A percentile compares a stretch with the other conserved stretches of the same genome.
Evolutionary conservation across 2,329 filamentous ascomycete genomes (phyloP).

Genomic region (Fusarium torulosum): DNA sequence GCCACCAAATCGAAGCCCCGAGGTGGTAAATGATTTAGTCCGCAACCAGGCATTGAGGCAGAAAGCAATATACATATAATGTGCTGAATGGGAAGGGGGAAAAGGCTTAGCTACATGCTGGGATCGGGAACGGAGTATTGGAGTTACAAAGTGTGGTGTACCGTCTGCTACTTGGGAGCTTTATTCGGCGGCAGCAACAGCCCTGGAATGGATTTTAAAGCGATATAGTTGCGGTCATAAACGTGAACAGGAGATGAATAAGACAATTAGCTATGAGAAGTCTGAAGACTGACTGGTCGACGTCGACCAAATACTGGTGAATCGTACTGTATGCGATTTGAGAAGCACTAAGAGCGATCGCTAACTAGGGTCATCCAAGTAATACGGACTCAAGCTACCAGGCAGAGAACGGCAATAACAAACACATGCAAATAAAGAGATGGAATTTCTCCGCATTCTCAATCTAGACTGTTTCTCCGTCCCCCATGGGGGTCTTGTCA

Average conservation of each 20-base stretch:
- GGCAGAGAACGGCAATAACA: background rate
- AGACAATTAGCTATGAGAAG: background rate
- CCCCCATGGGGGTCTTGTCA: slow-evolving; percentile 16
- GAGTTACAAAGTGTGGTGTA: slow-evolving; percentile 32
- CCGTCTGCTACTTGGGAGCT: slow-evolving; percentile 1
- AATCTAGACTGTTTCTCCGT: slow-evolving; percentile 19
- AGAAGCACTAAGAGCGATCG: background rate
- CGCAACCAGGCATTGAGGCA: background rate
- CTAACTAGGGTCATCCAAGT: background rate
- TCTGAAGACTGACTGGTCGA: background rate
- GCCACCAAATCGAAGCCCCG: slow-evolving; percentile 89
- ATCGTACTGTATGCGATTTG: background rate
- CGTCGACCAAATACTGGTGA: background rate
- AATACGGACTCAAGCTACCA: background rate
- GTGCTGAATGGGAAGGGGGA: slow-evolving; percentile 3
- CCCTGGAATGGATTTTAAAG: slow-evolving; percentile 9
- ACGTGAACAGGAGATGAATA: background rate
- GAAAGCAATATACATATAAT: slow-evolving; percentile 11
- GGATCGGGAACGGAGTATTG: slow-evolving; percentile 41
- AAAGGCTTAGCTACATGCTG: slow-evolving; percentile 8
- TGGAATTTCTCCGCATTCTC: slow-evolving; percentile 28
- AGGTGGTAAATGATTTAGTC: slow-evolving; percentile 58
- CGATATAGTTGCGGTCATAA: background rate
- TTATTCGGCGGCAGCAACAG: background rate
- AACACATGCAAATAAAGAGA: slow-evolving; percentile 18